Base-by-base conservation (phyloP, 139 green algal species). In the Ettlia oleoabundans region DNA sequence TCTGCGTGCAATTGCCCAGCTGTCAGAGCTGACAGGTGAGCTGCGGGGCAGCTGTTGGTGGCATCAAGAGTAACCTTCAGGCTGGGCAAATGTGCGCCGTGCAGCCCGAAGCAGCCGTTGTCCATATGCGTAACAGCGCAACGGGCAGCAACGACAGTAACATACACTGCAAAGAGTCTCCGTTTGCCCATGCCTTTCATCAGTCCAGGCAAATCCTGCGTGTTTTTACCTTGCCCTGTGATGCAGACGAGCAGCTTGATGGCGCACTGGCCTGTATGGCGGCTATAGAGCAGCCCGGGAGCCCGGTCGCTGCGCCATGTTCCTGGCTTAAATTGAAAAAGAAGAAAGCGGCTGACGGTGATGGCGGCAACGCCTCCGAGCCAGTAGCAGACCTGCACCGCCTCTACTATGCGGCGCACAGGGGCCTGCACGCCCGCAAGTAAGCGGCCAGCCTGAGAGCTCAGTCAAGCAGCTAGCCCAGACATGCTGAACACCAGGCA, bases 371-470 rank as follows among this genome's bases (percentile, higher is more conserved):
- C 18, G 18, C 55, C 5, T 15, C 30, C 18, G 43, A 76, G 26
- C 26, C 68, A 28, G 38, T 76, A 41, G 24, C 68, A 35, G 68
- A 76, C 41, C 2, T 62, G 68, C 68, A 76, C 41, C 70, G 43
- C 7, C 42, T 77, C n/a, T 77, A 77, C 70, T 77, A 77, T 19
- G 42, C 42, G 10, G n/a, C 30, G 0, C 70, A 77, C 70, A 52
- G 70, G 26, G 70, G 43, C 70, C 70, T 77, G 42, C 70, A 77
- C 70, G 42, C 70, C 41, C 70, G 70, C 70, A 40, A 38, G 70
- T 77, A 42, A 58, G 47, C 47, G n/a, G n/a, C n/a, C n/a, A n/a
- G n/a, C n/a, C n/a, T n/a, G n/a, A n/a, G n/a, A n/a, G n/a, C n/a
- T n/a, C n/a, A n/a, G n/a, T n/a, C n/a, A n/a, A n/a, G n/a, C n/a